Conservation (phyloP, 1,284 basidiomycete genomes). For the Cutaneotrichosporon dermatis region DNA sequence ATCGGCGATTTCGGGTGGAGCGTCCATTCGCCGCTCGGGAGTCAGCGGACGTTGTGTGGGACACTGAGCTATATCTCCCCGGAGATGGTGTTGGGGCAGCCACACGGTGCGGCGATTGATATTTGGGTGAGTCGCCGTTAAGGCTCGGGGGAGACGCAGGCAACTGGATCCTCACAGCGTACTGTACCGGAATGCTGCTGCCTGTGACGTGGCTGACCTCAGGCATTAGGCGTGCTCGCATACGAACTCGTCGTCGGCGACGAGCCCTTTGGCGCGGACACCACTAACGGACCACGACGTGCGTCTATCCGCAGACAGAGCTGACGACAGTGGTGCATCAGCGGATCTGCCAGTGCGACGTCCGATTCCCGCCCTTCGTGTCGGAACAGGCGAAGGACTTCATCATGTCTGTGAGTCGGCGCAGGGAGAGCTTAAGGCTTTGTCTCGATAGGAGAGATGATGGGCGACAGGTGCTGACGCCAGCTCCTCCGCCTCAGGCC, state of each 20-base stretch:
- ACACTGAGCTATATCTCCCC: constrained; percentile 93
- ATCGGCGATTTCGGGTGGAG: constrained; percentile 99
- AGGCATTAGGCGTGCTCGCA: constrained; percentile 91
- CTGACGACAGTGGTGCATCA: constrained; percentile 30
- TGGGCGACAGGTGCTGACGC: background rate
- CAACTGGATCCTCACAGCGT: too few relatives aligned
- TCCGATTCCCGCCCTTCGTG: constrained; percentile 63
- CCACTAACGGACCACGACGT: constrained; percentile 26
- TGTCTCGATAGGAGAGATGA: background rate
- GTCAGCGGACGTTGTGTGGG: constrained; percentile 79
- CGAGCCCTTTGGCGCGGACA: constrained; percentile 77
- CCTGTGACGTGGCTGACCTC: constrained; percentile 37
- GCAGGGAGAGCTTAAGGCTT: background rate
- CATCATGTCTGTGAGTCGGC: constrained; percentile 55
- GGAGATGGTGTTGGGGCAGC: constrained; percentile 83
- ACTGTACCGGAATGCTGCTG: too few relatives aligned
- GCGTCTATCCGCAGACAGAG: background rate
- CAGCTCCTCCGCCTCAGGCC: constrained; percentile 82
- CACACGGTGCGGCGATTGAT: constrained; percentile 38
- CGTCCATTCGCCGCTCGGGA: constrained; percentile 73
- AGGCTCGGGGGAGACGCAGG: too few relatives aligned
- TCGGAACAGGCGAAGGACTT: constrained; percentile 60
- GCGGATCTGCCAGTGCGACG: constrained; percentile 57
- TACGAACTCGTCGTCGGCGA: constrained; percentile 89
- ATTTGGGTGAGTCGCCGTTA: constrained; percentile 39